A percentile compares a stretch with the other conserved stretches of the same genome.
These are phyloP conservation scores for Pleurotus tuber-regium DNA, from an alignment of 768 basidiomycete species.

Conservation along the genomic window DNA sequence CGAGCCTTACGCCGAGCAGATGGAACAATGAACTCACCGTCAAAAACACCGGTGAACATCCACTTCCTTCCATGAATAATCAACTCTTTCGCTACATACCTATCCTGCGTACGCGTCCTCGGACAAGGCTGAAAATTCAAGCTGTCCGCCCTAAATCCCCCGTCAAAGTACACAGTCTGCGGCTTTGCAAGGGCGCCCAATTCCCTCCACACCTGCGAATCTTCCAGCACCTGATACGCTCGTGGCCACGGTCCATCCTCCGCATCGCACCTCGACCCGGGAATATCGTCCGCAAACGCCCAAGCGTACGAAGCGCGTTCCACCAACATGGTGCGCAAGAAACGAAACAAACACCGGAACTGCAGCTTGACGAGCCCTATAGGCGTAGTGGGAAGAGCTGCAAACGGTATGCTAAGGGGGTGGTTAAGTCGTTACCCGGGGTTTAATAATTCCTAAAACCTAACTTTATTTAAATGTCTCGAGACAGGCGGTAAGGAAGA, in stretches of 20 bases:
- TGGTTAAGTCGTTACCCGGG: slow-evolving; percentile 8
- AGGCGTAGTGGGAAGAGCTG: too few species aligned
- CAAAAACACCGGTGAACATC: slow-evolving; percentile 70
- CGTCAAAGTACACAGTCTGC: slow-evolving; percentile 38
- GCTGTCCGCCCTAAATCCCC: slow-evolving; percentile 46
- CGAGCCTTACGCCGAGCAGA: neutral
- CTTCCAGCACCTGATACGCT: slow-evolving; percentile 48
- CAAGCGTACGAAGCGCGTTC: slow-evolving; percentile 35
- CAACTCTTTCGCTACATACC: slow-evolving; percentile 58
- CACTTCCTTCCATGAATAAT: slow-evolving; percentile 54
- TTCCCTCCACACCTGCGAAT: slow-evolving; percentile 52
- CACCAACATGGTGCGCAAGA: slow-evolving; percentile 35
- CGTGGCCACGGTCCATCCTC: slow-evolving; percentile 69
- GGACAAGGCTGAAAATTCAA: slow-evolving; percentile 69
- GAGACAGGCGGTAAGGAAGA: neutral
- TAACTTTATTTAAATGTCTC: neutral
- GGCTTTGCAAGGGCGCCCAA: slow-evolving; percentile 51
- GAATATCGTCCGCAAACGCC: slow-evolving; percentile 60
- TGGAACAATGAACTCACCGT: slow-evolving; percentile 41
- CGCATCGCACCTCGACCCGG: slow-evolving; percentile 58
- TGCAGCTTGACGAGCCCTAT: slow-evolving; percentile 7
- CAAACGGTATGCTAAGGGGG: too few species aligned
- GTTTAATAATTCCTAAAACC: neutral
- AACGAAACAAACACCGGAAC: slow-evolving; percentile 7
- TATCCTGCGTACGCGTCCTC: slow-evolving; percentile 55